A percentile compares a stretch with the other conserved stretches of the same genome.
Conservation (phyloP, 176 grass and related monocot species). For the Raddia distichophylla region DNA sequence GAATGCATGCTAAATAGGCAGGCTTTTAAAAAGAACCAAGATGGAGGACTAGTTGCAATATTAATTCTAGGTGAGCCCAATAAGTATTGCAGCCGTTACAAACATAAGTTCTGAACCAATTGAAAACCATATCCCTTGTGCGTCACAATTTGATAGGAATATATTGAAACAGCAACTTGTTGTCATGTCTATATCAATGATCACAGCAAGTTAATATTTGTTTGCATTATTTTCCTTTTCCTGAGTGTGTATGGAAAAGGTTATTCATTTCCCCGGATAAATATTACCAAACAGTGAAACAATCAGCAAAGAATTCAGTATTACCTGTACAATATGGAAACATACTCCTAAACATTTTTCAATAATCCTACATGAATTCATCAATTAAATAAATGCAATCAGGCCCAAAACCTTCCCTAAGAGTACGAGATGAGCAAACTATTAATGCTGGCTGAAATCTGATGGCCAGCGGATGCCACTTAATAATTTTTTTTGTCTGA, state of each 20-base stretch:
- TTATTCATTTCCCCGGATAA: background rate
- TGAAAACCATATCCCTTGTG: background rate
- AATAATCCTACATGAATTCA: background rate
- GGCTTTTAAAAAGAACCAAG: background rate
- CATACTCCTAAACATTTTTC: background rate
- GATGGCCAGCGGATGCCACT: background rate
- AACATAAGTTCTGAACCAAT: background rate
- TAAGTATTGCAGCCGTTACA: background rate
- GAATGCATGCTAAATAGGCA: background rate
- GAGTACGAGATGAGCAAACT: background rate
- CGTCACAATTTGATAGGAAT: background rate
- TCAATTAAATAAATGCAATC: background rate
- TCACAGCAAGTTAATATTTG: background rate
- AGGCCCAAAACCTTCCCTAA: background rate
- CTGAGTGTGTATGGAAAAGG: background rate
- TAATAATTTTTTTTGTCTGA: background rate
- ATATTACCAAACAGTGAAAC: background rate
- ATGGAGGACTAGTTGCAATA: conserved; percentile 6
- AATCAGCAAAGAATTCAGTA: background rate
- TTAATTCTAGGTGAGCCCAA: background rate
- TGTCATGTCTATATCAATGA: background rate
- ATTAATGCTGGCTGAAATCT: background rate
- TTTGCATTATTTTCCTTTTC: background rate
- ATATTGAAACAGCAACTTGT: background rate
- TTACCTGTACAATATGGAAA: background rate